Base-by-base conservation (phyloP, 1,139 yeast genomes). In the Pichia sp. region DNA sequence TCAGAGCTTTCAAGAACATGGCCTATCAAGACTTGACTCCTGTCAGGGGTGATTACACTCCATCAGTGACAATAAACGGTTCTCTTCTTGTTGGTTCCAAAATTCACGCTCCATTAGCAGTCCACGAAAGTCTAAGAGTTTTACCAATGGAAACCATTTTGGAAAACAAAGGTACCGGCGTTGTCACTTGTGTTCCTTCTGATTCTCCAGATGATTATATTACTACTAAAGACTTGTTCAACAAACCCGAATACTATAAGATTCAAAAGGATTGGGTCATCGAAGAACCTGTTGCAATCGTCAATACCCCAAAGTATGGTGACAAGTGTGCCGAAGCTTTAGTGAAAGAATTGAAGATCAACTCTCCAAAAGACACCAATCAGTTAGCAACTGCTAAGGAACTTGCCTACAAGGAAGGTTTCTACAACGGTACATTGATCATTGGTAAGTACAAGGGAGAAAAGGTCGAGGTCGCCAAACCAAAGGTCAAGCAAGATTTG, bases 1-100 rank as follows among this genome's bases (percentile, higher is more conserved):
- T 88, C 73, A 87, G 98, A 70, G 95, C 99, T n/a, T 95, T 90
- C 80, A 92, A 90, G 75, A 95, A 93, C 79, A 93, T 93, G 99
- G 83, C 90, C 47, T 93, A 80, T 78, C 99, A 93, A 77, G 90
- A 89, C 64, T 72, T 93, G 64, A 90, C 98, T 26, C 98, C 98
- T 62, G 74, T 74, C 65, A 84, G 97, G 73, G 99, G 98, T 59
- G 75, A 79, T 58, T 89, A 83, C 73, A 75, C 77, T 56, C 77
- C 97, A 19, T 72, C 78, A 32, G 75, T 81, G 40, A 72, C 72
- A 41, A 78, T 93, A 57, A 75, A 75, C 55, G 99, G 99, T 75
- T 75, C 80, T 50, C 75, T 76, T 55, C 81, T 93, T 64, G 78
- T 95, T 66, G 99, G 99, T 47, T 83, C 97, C 53, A 82, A 83